Base-by-base conservation (phyloP, 768 basidiomycete species). In the Rhodotorula kratochvilovae region DNA sequence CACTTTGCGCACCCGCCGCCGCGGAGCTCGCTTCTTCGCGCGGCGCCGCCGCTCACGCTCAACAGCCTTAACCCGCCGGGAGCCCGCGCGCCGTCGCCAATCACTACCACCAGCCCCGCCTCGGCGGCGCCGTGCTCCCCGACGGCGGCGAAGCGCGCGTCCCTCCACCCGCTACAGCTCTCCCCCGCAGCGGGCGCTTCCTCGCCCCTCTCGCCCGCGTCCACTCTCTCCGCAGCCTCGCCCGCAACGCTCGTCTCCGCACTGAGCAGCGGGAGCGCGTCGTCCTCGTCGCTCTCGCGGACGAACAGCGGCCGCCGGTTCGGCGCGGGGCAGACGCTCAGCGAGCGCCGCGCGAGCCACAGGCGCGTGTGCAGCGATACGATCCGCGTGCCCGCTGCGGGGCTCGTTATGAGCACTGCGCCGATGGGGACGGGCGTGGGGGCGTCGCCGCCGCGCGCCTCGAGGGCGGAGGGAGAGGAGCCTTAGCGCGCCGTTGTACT, bases 311-410 rank as follows among this genome's bases (percentile, higher is more conserved):
- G 35, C 11, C 33, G 56, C 17, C 33, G 65, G 42, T 74, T 74
- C 50, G 73, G 73, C 19, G 60, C 63, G 17, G 29, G 31, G 27
- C 73, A 74, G 63, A 67, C 68, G 45, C 50, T 59, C 36, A 65
- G 59, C 43, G 57, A 74, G 58, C 31, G 73, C 5, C 17, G 69
- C 31, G 73, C 73, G 45, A 66, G 63, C 35, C 73, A 74, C 29
- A 23, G 63, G 23, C 33, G 73, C 12, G 66, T 72, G 25, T 72
- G 68, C n/a, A 56, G 53, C 45, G 67, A 63, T 19, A 68, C 62
- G 48, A 65, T 59, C 29, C 36, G 43, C 33, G 60, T 71, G 16
- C 58, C 48, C 25, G 42, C 16, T 1, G 5, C 45, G 59, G 27
- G 36, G 51, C 53, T 56, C 33, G 36, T 8, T 11, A 15, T 23